phyloP scores from a whole-genome alignment of 2,329 filamentous ascomycete genomes.

The Epichloe gansuensis region DNA sequence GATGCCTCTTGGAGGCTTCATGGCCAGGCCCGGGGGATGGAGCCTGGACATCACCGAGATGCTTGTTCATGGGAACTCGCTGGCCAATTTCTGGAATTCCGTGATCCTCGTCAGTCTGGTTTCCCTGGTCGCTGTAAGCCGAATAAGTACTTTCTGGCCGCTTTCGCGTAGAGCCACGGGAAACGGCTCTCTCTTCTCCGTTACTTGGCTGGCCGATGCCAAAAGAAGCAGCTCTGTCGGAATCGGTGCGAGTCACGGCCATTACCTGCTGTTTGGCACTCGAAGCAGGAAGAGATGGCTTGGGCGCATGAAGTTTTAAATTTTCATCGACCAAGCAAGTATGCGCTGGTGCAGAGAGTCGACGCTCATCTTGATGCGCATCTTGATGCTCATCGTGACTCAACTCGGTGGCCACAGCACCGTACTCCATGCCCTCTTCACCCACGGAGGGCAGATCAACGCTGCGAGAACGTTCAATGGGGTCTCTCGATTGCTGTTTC shows the following conservation, averaged over 20 bases:
- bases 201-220: conserved; percentile 60
- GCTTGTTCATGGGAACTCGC: conserved; percentile 84
- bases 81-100: conserved; percentile 88
- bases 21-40: conserved; percentile 61
- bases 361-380: conserved; percentile 15
- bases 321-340: conserved; percentile 69
- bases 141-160: conserved; percentile 49
- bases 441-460: conserved; percentile 76
- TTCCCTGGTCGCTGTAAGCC: conserved; percentile 34
- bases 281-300: conserved; percentile 66
- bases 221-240: conserved; percentile 70
- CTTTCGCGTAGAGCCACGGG: conserved; percentile 43
- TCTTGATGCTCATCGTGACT: conserved; percentile 16
- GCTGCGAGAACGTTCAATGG: conserved; percentile 53
- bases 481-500: conserved; percentile 24
- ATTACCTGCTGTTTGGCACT: conserved; percentile 77
- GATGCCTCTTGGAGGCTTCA: conserved; percentile 35
- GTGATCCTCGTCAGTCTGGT: conserved; percentile 56
- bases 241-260: conserved; percentile 80
- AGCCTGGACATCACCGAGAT: conserved; percentile 91
- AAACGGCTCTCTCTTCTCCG: conserved; percentile 35
- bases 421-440: conserved; percentile 84
- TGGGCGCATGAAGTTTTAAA: conserved; percentile 78
- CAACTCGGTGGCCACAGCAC: conserved; percentile 37
- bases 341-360: conserved; percentile 47